Base-by-base conservation (phyloP, 768 basidiomycete species). In the Udeniomyces megalosporus region DNA sequence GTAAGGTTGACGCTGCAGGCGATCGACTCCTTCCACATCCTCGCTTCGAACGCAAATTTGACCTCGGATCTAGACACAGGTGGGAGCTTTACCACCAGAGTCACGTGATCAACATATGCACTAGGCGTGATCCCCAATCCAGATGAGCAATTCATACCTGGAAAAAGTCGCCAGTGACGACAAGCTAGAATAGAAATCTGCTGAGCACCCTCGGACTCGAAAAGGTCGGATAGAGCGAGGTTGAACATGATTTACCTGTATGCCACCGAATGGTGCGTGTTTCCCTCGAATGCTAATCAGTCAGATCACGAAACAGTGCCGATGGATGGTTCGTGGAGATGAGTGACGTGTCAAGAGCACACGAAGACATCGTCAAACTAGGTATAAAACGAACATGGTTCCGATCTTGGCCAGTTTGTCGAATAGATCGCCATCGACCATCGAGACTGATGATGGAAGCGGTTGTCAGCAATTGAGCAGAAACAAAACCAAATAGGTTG, bases 101-200 rank as follows among this genome's bases (percentile, higher is more conserved):
- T 42, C 38, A 38, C 1, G 14, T 6, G 12, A 42, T 14, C 10
- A 20, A 15, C 11, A 57, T 8, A 57, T 4, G 17, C 10, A 59
- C n/a, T n/a, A n/a, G n/a, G n/a, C n/a, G n/a, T n/a, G n/a, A n/a
- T n/a, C n/a, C n/a, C n/a, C n/a, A n/a, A n/a, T n/a, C n/a, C n/a
- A n/a, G n/a, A n/a, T n/a, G n/a, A n/a, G n/a, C n/a, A n/a, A n/a
- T 11, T 28, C 58, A 32, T 24, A 60, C 35, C 15, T 60, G 58
- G 76, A 97, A 96, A 76, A 97, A 97, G 71, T 99, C 95, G 8
- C 95, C 95, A 1, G 91, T 93, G 26, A 96, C 84, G 64, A 97
- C 78, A 45, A 96, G 75, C 86, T 90, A 70, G n/a, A n/a, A n/a
- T n/a, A n/a, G n/a, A n/a, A n/a, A n/a, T n/a, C n/a, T n/a, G n/a